Evolutionary conservation across 2,329 filamentous ascomycete species (phyloP), one percentile per base, ranked within the genome.

Genomic region (Penicillium sp.): DNA sequence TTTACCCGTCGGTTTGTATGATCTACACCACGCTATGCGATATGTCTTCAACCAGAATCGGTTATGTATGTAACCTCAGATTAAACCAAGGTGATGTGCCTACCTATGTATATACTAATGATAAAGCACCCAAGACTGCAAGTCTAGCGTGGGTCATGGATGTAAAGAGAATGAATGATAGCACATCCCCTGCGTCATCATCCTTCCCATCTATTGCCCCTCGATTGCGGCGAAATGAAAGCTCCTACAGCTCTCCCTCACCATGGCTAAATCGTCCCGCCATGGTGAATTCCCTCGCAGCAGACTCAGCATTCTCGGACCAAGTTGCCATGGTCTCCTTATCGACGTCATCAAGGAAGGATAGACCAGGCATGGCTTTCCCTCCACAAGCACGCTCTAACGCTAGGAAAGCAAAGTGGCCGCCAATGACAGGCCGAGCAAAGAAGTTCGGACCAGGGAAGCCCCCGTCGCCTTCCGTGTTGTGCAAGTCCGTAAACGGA

Each of bases 371-470:
- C 62, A 82, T 78, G 3, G 87, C 87, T 59, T 79, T 80, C 2
- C 89, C 89, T 2, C 83, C 86, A 75, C 91, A 95, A 23, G 89
- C 90, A 64, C 87, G 81, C 73, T 91, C 87, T 42, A 95, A 75
- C n/a, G 90, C 87, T 68, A 96, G 76, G 67, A 91, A 90, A 2
- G 90, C 87, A 78, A 94, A 96, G 75, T 94, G 90, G 0, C 88
- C 90, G 13, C 91, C 91, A 14, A 93, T 85, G 4, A 95, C 91
- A 1, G 91, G 91, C 39, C 91, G 77, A 1, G 90, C 90, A 74
- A 89, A 90, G 78, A 96, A 95, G 50, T 81, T 80, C 13, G 87
- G 82, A 0, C 85, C 86, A 0, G 90, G 89, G 65, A 88, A 95
- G 5, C 83, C 87, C 1, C 90, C 90, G 34, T 83, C 75, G 6